These are phyloP conservation scores for Pyrenochaeta sp. DNA, from an alignment of 2,329 filamentous ascomycete species.

Conservation along the genomic window DNA sequence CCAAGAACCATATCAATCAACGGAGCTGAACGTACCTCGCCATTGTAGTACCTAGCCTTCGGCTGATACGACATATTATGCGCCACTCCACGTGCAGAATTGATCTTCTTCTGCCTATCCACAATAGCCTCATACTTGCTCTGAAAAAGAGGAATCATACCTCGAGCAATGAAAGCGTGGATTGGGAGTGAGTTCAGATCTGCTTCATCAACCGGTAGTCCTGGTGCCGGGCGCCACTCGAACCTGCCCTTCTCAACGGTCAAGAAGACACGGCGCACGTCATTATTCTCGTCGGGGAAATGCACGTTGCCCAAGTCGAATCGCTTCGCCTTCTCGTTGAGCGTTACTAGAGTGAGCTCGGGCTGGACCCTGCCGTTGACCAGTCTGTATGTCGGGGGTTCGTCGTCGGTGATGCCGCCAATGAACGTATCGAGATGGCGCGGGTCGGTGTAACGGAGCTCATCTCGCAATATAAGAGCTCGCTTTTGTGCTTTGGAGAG, in stretches of 20 bases:
- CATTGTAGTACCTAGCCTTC: slow-evolving; percentile 18
- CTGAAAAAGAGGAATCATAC: slow-evolving; percentile 31
- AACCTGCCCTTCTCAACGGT: slow-evolving; percentile 25
- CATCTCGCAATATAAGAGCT: slow-evolving; percentile 33
- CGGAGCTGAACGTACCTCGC: slow-evolving; percentile 39
- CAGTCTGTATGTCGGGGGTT: slow-evolving; percentile 38
- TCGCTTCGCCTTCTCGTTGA: slow-evolving; percentile 27
- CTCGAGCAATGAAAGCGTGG: slow-evolving; percentile 30
- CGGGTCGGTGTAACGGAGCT: slow-evolving; percentile 32
- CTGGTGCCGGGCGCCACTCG: slow-evolving; percentile 26
- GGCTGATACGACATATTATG: slow-evolving; percentile 23
- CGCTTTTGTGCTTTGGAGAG: slow-evolving; percentile 40
- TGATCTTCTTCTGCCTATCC: slow-evolving; percentile 28
- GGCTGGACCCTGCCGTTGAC: slow-evolving; percentile 30
- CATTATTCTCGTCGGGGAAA: slow-evolving; percentile 23
- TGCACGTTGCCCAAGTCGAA: slow-evolving; percentile 42
- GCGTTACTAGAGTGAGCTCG: slow-evolving; percentile 24
- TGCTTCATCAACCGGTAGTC: slow-evolving; percentile 23
- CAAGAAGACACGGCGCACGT: slow-evolving; percentile 19
- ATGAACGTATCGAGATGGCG: slow-evolving; percentile 38
- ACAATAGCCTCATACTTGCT: slow-evolving; percentile 34
- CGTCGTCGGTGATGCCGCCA: slow-evolving; percentile 28
- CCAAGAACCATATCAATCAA: no score
- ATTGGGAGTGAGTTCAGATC: slow-evolving; percentile 27
- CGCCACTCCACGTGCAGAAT: slow-evolving; percentile 28